Evolutionary conservation across 768 basidiomycete genomes (phyloP), one percentile per base, ranked within the genome.

Genomic region (Boletus pseudo-olivaceus): DNA sequence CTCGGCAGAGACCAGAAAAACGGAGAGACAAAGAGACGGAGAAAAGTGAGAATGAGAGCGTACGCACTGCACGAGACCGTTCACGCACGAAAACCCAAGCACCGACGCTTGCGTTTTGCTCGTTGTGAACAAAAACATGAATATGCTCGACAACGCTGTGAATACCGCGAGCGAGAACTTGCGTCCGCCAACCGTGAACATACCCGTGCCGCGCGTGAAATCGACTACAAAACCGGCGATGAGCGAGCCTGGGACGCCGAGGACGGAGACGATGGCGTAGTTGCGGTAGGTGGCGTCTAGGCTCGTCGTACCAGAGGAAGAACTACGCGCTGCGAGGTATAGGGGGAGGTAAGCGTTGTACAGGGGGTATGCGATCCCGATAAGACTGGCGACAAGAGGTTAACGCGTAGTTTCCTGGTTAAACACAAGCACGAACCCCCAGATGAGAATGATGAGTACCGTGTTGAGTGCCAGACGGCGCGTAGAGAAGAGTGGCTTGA

Each of bases 321-420:
- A 58, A 50, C 72, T 65, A 30, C 70, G 74, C 15, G 70, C 65
- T 32, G 62, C 66, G 20, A 81, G 74, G 57, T 80, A 80, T 1
- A 78, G 65, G 4, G 82, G 77, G 23, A 83, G 70, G 67, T 82
- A 83, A 4, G 72, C 64, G 51, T 73, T 81, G 69, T 76, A 81
- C 3, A 83, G 69, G 6, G 82, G 82, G 58, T 78, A 82, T 7
- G 78, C 80, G 1, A 82, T 73, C 8, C 81, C 82, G 46, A 81
- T 76, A 27, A 78, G 59, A 33, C 73, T 78, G 69, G 30, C 0
- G 26, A 38, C 20, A 11, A 20, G 37, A 12, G 7, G 20, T 61
- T 7, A 61, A 39, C 1, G 38, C 27, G 37, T 32, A 23, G 35
- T 39, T 37, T 26, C 15, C 32, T 15, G 3, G 20, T 11, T 27